Evolutionary conservation across 2,329 filamentous ascomycete genomes (phyloP), one percentile per base, ranked within the genome.

Genomic region (Aspergillus brunneoviolaceus): DNA sequence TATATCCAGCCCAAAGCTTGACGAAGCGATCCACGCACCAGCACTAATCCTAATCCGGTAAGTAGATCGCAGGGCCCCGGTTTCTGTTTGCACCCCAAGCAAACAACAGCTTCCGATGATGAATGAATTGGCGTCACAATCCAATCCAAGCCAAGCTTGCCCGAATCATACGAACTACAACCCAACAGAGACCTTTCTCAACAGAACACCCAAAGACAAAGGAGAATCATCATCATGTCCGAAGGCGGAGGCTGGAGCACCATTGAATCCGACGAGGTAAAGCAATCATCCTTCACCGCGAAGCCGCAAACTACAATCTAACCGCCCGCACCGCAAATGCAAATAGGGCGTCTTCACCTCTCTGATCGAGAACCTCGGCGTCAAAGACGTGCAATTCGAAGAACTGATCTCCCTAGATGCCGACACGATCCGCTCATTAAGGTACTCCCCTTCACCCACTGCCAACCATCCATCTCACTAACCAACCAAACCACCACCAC

Each of bases 321-420:
- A 57, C 60, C 14, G 50, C 23, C 27, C 1, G 23, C 23, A 23
- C 7, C 27, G 27, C 27, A 10, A 29, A 9, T 2, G 27, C 27
- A 29, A 31, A 31, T 63, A 89, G 93, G 95, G 95, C 72, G 93
- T 99, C 74, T 99, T 99, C 81, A 99, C 95, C 65, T 96, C 92
- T 72, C 87, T 99, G 63, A 90, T 99, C 73, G 92, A 97, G 72
- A 88, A 87, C 70, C 89, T 99, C 63, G 95, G 95, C 54, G 93
- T 96, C 69, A 90, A 93, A 76, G 87, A 91, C 73, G 92, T 98
- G 2, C 95, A 99, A 77, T 98, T 97, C 74, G 95, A 98, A 80
- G 95, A 99, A 80, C 87, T 99, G 65, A 86, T 97, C 60, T 89
- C 91, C 1, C 87, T 99, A 65, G 94, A 98, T 69, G 82, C 91